These are phyloP conservation scores for Solanum chiquidenum DNA, from an alignment of 257 asterid genomes.

Conservation along the genomic window DNA sequence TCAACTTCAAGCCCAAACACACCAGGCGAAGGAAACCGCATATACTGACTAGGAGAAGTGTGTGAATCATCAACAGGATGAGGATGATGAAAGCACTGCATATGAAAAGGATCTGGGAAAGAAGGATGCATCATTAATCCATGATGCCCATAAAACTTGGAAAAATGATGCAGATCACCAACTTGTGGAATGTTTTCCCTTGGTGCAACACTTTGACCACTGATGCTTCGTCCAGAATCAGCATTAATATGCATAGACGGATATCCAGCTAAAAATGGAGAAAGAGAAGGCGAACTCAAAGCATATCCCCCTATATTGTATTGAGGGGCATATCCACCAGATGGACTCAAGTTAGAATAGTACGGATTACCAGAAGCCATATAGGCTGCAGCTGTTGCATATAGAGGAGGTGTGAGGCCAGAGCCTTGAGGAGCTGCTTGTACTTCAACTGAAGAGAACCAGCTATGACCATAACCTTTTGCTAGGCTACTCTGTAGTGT, in stretches of 20 bases:
- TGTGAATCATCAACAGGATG: constrained; percentile 49
- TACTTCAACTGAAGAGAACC: constrained; percentile 34
- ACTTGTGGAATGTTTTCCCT: constrained; percentile 31
- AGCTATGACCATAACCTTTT: constrained; percentile 17
- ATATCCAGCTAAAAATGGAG: constrained; percentile 56
- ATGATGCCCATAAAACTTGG: constrained; percentile 55
- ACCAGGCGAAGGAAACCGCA: constrained; percentile 35
- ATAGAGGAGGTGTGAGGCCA: constrained; percentile 49
- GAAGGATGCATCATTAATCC: constrained; percentile 53
- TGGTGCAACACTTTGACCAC: constrained; percentile 39
- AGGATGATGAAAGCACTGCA: constrained; percentile 64
- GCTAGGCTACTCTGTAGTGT: constrained; percentile 11
- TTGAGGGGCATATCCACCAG: constrained; percentile 61
- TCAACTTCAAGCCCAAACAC: constrained; percentile 26
- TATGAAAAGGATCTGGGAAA: constrained; percentile 49
- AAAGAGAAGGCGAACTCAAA: constrained; percentile 45
- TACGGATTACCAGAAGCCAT: constrained; percentile 57
- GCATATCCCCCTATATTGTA: constrained; percentile 55
- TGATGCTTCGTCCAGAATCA: constrained; percentile 54
- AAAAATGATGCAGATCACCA: constrained; percentile 34
- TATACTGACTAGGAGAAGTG: constrained; percentile 40
- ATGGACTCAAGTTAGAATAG: constrained; percentile 33
- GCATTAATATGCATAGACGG: constrained; percentile 41
- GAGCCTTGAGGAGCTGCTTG: constrained; percentile 41
- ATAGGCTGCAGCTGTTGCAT: constrained; percentile 59